Conservation (phyloP, 495 filamentous ascomycete genomes). For the Geopyxis carbonaria region DNA sequence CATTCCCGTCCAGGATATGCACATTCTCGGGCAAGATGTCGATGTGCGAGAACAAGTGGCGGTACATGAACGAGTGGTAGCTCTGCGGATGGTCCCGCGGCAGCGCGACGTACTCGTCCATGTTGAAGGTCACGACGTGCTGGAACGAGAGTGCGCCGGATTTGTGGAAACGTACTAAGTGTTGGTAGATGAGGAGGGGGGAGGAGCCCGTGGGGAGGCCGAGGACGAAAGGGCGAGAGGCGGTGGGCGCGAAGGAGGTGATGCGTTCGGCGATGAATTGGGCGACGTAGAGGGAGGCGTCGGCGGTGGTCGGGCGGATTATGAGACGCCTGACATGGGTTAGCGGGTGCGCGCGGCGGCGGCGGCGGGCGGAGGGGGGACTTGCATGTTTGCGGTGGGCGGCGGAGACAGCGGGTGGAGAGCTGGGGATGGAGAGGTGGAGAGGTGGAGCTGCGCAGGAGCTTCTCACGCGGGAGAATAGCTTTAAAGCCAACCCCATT, state of each 20-base stretch:
- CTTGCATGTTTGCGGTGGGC: too few relatives aligned
- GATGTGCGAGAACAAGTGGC: constrained; percentile 76
- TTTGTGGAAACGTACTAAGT: constrained; percentile 57
- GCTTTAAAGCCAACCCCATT: too few relatives aligned
- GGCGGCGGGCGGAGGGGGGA: too few relatives aligned
- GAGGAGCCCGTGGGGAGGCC: constrained; percentile 71
- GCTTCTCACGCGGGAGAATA: too few relatives aligned
- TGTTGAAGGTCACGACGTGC: constrained; percentile 82
- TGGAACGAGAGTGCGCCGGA: constrained; percentile 66
- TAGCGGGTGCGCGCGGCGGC: too few relatives aligned
- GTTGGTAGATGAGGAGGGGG: constrained; percentile 60
- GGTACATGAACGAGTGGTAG: constrained; percentile 86
- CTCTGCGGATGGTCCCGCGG: constrained; percentile 66
- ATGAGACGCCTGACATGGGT: constrained; percentile 83
- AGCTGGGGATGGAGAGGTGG: too few relatives aligned
- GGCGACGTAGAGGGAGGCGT: constrained; percentile 57
- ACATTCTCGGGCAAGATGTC: constrained; percentile 65
- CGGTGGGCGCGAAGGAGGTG: constrained; percentile 52
- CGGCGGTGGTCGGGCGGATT: constrained; percentile 50
- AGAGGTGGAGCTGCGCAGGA: too few relatives aligned
- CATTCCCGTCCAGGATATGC: constrained; percentile 74
- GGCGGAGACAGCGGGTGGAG: too few relatives aligned
- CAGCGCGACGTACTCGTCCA: constrained; percentile 81
- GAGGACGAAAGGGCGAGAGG: constrained; percentile 58
- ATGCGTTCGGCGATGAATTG: constrained; percentile 73